Percentiles rank a stretch among this genome's conserved stretches.
Conservation (phyloP, 169 alveolate genomes). For the Perkinsus olseni region DNA sequence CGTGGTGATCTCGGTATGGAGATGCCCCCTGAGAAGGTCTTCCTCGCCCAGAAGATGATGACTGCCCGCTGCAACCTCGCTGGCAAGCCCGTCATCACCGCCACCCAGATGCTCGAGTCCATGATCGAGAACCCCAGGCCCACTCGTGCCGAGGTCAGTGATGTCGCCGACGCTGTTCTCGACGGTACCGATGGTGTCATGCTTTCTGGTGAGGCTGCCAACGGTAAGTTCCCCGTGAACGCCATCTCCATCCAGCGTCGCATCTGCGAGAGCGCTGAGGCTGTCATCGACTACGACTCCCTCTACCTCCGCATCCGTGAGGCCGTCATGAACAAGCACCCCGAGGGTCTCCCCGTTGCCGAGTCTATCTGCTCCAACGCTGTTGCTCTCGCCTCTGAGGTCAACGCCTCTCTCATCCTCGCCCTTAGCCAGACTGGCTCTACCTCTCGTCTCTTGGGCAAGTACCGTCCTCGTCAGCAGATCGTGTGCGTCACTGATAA, state of each 20-base stretch:
- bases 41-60: slow-evolving; percentile 92
- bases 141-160: slow-evolving; percentile 99
- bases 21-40: slow-evolving; percentile 93
- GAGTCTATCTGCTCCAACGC: slow-evolving; percentile 58
- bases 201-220: slow-evolving; percentile 86
- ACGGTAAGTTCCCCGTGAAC: slow-evolving; percentile 69
- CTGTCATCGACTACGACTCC: slow-evolving; percentile 56
- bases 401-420: slow-evolving; percentile 76
- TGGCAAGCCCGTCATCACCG: slow-evolving; percentile 94
- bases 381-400: slow-evolving; percentile 43
- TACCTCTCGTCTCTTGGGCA: slow-evolving; percentile 79
- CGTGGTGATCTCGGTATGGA: slow-evolving; percentile 99
- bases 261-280: slow-evolving; percentile 78
- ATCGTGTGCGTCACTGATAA: slow-evolving; percentile 69
- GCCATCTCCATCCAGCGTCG: slow-evolving; percentile 72
- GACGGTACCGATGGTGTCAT: slow-evolving; percentile 97
- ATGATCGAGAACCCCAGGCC: slow-evolving; percentile 94
- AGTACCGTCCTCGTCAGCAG: slow-evolving; percentile 78
- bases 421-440: slow-evolving; percentile 94
- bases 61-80: slow-evolving; percentile 74
- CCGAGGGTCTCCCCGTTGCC: slow-evolving; percentile 8
- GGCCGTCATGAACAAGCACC: slow-evolving; percentile 6
- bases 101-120: slow-evolving; percentile 98
- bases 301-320: slow-evolving; percentile 25
- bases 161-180: slow-evolving; percentile 97